Base-by-base conservation (phyloP, 345 rosid genomes). In the Moricandia arvensis region DNA sequence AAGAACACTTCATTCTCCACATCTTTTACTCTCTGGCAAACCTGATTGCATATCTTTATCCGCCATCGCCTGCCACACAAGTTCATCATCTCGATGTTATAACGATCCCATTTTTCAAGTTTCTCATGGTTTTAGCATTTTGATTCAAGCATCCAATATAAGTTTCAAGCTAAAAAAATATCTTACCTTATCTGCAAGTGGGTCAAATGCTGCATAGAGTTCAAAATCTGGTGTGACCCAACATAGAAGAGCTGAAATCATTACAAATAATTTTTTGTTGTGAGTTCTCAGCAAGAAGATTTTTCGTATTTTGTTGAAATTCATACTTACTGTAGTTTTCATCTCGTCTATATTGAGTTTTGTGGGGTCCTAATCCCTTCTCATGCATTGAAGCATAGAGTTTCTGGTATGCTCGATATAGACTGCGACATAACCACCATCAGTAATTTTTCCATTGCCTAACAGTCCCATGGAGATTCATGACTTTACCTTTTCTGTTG, bases 151-250 rank as follows among this genome's bases (percentile, higher is more conserved):
- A 34, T 63, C 9, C 10, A 17, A 2, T 7, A 64, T 33, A 34
- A 38, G 33, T 51, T 51, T 51, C 5, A 59, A 10, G 69, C 18
- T 51, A 6, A 59, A 5, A 5, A 54, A 21, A 3, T 8, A 55
- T 45, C 83, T 73, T 61, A 96, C 99, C 98, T 96, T 96, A 79
- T 93, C 97, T 58, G 98, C 96, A 55, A 93, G 93, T 21, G 99
- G 99, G 89, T 96, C 99, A 60, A 96, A 96, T 61, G 97, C 93
- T 24, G 97, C 96, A 75, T 96, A 96, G 72, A 96, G 93, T 79
- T 96, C 99, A 79, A 96, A 93, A 84, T 96, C 98, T 67, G 85
- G 96, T 10, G 99, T 93, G 58, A 91, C 91, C 99, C 99, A 96
- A 83, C 99, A 96, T 54, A 96, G 90, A 47, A 93, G 84, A 73